A percentile compares a stretch with the other conserved stretches of the same genome.
phyloP scores from a whole-genome alignment of 371 early-diverging fungal genomes.

The Blakeslea trispora region DNA sequence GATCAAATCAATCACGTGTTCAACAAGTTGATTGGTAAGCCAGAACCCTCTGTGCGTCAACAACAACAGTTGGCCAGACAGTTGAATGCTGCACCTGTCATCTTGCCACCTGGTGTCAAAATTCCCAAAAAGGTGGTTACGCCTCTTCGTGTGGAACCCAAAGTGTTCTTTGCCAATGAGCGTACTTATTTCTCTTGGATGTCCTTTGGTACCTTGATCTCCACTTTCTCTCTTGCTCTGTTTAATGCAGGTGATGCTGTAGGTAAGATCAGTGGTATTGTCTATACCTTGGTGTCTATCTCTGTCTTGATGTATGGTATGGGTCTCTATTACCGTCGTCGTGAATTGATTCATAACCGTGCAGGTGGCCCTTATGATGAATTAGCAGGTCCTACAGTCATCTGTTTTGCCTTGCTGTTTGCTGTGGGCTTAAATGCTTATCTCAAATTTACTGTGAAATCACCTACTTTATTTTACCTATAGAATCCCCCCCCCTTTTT shows the following conservation, averaged over 20 bases:
- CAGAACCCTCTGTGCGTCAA: neutral
- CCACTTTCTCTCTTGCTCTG: conserved; percentile 78
- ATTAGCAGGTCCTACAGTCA: conserved; percentile 79
- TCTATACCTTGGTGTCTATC: conserved; percentile 83
- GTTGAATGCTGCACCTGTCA: conserved; percentile 27
- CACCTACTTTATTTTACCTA: conserved; percentile 29
- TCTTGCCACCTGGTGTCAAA: conserved; percentile 54
- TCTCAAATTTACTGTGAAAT: conserved; percentile 65
- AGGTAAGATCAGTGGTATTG: conserved; percentile 72
- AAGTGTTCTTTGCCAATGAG: conserved; percentile 99
- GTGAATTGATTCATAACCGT: conserved; percentile 70
- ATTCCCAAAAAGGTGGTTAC: conserved; percentile 70
- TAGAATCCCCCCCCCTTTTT: too few species aligned
- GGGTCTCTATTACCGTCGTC: conserved; percentile 93
- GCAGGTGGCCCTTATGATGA: conserved; percentile 84
- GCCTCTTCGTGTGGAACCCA: conserved; percentile 96
- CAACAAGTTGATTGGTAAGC: conserved; percentile 17
- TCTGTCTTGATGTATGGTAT: conserved; percentile 89
- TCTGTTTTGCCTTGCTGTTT: conserved; percentile 83
- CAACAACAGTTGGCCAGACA: neutral
- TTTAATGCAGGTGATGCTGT: conserved; percentile 85
- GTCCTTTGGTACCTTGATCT: conserved; percentile 74
- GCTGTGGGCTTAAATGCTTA: conserved; percentile 91
- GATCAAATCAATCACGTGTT: conserved; percentile 17
- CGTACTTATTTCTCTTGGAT: conserved; percentile 97